Percentiles rank a stretch among this genome's conserved stretches.
These are phyloP conservation scores for Podospora didyma DNA, from an alignment of 495 filamentous ascomycete genomes.

Conservation along the genomic window DNA sequence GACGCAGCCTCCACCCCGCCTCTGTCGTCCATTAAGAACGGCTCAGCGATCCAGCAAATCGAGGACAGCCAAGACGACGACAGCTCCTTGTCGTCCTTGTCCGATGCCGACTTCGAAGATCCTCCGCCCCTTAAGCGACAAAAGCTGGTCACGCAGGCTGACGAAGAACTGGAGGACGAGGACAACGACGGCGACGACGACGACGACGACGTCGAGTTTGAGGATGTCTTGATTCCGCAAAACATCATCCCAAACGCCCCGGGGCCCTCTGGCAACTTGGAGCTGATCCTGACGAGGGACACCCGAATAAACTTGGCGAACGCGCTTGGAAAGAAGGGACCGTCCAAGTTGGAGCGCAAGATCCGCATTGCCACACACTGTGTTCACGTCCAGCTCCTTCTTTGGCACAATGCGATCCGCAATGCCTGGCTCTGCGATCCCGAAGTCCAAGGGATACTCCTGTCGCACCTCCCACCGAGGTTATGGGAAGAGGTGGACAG, in stretches of 20 bases:
- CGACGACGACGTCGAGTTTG: conserved; percentile 79
- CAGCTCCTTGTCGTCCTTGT: conserved; percentile 56
- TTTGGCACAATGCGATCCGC: conserved; percentile 83
- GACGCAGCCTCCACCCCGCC: conserved; percentile 51
- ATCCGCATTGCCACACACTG: conserved; percentile 77
- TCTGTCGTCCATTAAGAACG: conserved; percentile 47
- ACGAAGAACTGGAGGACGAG: conserved; percentile 40
- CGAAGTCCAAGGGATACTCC: conserved; percentile 71
- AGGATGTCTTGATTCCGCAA: conserved; percentile 62
- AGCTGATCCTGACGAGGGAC: conserved; percentile 67
- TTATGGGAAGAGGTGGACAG: conserved; percentile 68
- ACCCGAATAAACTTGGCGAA: conserved; percentile 51
- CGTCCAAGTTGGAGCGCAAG: conserved; percentile 74
- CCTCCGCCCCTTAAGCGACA: conserved; percentile 29
- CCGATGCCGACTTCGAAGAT: conserved; percentile 67
- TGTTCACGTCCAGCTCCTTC: conserved; percentile 81
- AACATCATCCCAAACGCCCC: conserved; percentile 17
- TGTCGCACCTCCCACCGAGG: conserved; percentile 62
- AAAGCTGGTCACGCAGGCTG: conserved; percentile 17
- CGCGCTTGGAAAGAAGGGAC: conserved; percentile 73
- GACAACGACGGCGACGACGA: conserved; percentile 62
- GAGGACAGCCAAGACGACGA: conserved; percentile 53
- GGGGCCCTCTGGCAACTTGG: conserved; percentile 54
- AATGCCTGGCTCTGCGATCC: conserved; percentile 83
- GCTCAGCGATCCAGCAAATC: conserved; percentile 42